Percentiles rank a stretch among this genome's conserved stretches.
Conservation (phyloP, 2,329 filamentous ascomycete species). For the Hypoxylon sp. region DNA sequence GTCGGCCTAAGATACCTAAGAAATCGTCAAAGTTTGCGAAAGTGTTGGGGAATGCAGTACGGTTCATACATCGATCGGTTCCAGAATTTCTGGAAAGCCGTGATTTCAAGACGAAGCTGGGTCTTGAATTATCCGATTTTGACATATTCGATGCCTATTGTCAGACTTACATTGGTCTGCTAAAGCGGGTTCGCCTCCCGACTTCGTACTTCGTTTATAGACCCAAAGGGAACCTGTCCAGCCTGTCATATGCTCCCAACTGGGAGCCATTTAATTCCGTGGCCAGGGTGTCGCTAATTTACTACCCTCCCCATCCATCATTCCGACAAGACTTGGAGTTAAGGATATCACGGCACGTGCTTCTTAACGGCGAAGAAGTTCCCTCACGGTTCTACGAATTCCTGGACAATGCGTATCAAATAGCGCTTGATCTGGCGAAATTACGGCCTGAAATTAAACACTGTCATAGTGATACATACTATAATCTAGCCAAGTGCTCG, state of each 20-base stretch:
- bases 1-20: background rate
- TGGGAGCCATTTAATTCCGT: too few species aligned
- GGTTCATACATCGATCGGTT: conserved; percentile 27
- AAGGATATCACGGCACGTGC: background rate
- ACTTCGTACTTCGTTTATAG: conserved; percentile 9
- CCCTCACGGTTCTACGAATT: conserved; percentile 9
- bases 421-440: too few species aligned
- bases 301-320: background rate
- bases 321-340: conserved; percentile 1
- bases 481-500: too few species aligned
- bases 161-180: conserved; percentile 12
- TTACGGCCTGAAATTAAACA: too few species aligned
- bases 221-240: too few species aligned
- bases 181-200: conserved; percentile 8
- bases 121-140: conserved; percentile 1
- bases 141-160: conserved; percentile 24
- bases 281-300: too few species aligned
- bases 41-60: conserved; percentile 4
- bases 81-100: conserved; percentile 17
- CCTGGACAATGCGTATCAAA: background rate
- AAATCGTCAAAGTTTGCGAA: background rate
- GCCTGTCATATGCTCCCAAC: background rate
- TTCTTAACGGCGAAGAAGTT: background rate
- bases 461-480: too few species aligned
- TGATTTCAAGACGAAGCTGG: conserved; percentile 5